A percentile compares a stretch with the other conserved stretches of the same genome.
Evolutionary conservation across 345 rosid genomes (phyloP).

Genomic region (Salix exigua): DNA sequence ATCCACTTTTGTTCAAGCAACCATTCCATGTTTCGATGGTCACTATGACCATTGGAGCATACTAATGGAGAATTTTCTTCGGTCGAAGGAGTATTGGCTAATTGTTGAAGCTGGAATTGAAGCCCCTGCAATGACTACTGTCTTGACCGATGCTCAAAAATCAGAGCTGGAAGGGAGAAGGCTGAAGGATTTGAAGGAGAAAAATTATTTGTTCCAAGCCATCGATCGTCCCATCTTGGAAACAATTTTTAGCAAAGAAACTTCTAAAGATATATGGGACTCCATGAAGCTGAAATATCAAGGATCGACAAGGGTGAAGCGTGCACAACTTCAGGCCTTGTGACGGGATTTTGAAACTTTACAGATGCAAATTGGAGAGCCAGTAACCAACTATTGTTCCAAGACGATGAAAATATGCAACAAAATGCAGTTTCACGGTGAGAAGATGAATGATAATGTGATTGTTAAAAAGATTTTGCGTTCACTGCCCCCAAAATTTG

Average conservation of each 20-base stretch:
- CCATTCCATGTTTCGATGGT: too few relatives aligned
- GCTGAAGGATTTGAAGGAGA: background rate
- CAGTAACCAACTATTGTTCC: background rate
- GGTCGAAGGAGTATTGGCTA: too few relatives aligned
- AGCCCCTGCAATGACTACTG: too few relatives aligned
- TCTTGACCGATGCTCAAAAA: too few relatives aligned
- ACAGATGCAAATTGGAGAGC: background rate
- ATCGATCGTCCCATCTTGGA: background rate
- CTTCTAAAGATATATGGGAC: background rate
- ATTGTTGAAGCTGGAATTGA: too few relatives aligned
- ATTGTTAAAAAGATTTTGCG: slow-evolving; percentile 16
- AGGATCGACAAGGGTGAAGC: too few relatives aligned
- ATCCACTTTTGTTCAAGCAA: too few relatives aligned
- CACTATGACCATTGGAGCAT: too few relatives aligned
- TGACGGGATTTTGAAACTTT: slow-evolving; percentile 7
- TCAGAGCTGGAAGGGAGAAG: too few relatives aligned
- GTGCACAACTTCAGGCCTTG: background rate
- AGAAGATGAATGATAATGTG: slow-evolving; percentile 3
- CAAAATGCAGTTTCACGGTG: background rate
- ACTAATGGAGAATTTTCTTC: too few relatives aligned
- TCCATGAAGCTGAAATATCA: slow-evolving; percentile 8
- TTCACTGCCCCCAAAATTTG: background rate
- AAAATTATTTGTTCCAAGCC: background rate
- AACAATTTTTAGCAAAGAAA: too few relatives aligned
- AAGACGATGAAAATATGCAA: background rate